These are phyloP conservation scores for Coccomyxa subellipsoidea DNA, from an alignment of 163 green algal species.

Conservation along the genomic window DNA sequence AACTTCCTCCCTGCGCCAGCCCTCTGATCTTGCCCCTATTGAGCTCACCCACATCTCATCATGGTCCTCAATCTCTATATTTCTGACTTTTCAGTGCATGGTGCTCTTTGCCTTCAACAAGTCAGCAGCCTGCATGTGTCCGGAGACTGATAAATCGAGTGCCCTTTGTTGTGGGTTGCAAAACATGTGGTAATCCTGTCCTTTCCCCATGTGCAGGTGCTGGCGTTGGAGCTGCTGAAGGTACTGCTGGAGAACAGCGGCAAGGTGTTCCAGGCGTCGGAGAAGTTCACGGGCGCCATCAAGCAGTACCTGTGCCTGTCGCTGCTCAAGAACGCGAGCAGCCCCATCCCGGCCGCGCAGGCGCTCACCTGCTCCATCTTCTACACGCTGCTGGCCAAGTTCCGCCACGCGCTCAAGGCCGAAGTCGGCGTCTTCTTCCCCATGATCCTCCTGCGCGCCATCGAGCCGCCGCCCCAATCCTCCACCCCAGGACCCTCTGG, in stretches of 20 bases:
- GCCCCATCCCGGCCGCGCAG: constrained; percentile 39
- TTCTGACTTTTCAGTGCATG: no score
- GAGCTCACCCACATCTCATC: no score
- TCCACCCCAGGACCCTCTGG: constrained; percentile 23
- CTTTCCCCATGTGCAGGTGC: constrained; percentile 58
- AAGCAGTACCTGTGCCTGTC: constrained; percentile 94
- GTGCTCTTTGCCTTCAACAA: no score
- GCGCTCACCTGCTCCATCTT: constrained; percentile 91
- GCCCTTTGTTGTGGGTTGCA: no score
- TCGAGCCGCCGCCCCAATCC: constrained; percentile 66
- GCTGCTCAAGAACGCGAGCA: constrained; percentile 92
- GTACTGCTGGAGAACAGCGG: constrained; percentile 94
- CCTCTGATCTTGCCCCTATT: no score
- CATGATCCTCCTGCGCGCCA: constrained; percentile 90
- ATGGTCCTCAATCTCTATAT: no score
- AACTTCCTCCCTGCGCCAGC: no score
- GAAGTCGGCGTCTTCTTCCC: constrained; percentile 96
- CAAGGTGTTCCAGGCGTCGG: constrained; percentile 68
- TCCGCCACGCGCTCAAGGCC: constrained; percentile 58
- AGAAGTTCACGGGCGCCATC: constrained; percentile 84
- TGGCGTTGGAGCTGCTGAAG: constrained; percentile 95
- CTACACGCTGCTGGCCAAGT: constrained; percentile 79
- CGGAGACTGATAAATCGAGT: no score
- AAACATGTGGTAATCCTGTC: no score
- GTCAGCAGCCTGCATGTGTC: no score